Conservation (phyloP, 75 land plant species). For the Cryptomeria japonica region DNA sequence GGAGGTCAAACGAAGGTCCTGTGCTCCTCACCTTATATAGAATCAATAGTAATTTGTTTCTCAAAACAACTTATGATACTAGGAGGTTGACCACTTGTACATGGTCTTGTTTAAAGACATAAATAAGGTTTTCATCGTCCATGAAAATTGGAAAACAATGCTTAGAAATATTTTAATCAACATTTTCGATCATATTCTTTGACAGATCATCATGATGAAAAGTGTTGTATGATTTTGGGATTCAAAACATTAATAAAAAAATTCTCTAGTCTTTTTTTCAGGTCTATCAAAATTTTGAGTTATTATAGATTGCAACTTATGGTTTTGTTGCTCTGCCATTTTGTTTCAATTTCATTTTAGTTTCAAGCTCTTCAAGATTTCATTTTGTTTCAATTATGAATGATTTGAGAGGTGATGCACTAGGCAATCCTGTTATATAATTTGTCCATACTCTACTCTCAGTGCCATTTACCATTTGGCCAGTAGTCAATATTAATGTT, state of each 20-base stretch:
- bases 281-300: no score
- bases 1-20: constrained; percentile 39
- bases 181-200: no score
- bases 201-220: no score
- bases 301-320: not conserved
- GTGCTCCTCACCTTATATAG: not conserved
- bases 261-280: no score
- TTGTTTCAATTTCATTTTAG: not conserved
- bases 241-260: no score
- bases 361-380: not conserved
- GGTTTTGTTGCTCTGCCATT: not conserved
- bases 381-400: not conserved
- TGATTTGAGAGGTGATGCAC: not conserved
- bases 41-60: not conserved
- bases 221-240: no score
- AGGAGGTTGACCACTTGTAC: not conserved
- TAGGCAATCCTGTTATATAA: not conserved
- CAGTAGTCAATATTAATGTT: not conserved
- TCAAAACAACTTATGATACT: no score
- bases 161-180: no score
- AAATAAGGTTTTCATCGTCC: no score
- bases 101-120: not conserved
- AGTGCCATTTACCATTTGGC: not conserved
- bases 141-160: no score
- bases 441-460: not conserved